Base-by-base conservation (phyloP, 129 eudicot species). In the Sambucus nigra region DNA sequence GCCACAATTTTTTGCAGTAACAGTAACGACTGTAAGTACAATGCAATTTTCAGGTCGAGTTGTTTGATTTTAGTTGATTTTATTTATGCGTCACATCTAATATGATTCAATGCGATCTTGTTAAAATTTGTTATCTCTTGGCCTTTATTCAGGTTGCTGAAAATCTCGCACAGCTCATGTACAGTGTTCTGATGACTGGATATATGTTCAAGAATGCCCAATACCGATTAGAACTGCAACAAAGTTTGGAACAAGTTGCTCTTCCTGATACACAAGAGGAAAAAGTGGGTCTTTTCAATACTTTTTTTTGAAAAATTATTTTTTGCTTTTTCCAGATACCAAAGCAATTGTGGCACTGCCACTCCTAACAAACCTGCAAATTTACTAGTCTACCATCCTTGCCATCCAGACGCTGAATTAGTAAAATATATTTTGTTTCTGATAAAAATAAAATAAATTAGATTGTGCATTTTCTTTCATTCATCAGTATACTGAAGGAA, bases 91-190 rank as follows among this genome's bases (percentile, higher is more conserved):
- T 25, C 11, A 25, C 23, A 16, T 28, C 10, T 8, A 27, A 27
- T 2, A 3, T 28, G 64, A 13, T 18, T 21, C 28, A n/a, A 20
- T 45, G 27, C 1, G 15, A 45, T 25, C 20, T 5, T 7, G 25
- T 27, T 26, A 19, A 53, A 44, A 59, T 25, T 28, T 42, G 46
- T 35, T 10, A 14, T 51, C 21, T 27, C 8, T 54, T 25, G 53
- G 31, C 28, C 19, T 51, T 64, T 55, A 56, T 69, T 38, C 71
- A 91, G 98, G 98, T 91, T 54, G 98, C 98, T 66, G 98, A 91
- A 80, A 91, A 91, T 75, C 85, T 91, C 64, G 98, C 98, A 2
- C 98, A 91, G 65, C 95, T 91, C 71, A 91, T 91, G 98, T 85
- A 85, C 69, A 85, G 98, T 70, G 94, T 91, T 47, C 51, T 91